phyloP scores from a whole-genome alignment of 1,284 basidiomycete genomes.

The Malassezia arunalokei region DNA sequence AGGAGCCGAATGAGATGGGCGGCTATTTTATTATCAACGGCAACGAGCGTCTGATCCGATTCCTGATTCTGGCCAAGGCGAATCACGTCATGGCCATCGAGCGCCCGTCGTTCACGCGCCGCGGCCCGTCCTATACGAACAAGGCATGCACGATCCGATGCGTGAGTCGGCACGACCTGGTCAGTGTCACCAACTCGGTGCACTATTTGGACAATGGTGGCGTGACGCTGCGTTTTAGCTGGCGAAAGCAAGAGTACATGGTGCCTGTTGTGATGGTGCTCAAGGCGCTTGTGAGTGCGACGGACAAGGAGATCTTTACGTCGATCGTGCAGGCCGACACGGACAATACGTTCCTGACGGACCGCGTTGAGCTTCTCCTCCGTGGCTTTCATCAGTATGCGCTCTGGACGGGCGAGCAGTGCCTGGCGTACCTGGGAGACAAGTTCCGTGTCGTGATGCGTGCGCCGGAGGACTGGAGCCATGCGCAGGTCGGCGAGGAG shows the following conservation, averaged over 20 bases:
- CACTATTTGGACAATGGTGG: slow-evolving; percentile 95
- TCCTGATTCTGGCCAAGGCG: slow-evolving; percentile 77
- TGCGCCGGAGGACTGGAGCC: slow-evolving; percentile 84
- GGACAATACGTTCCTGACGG: slow-evolving; percentile 91
- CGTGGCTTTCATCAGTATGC: slow-evolving; percentile 75
- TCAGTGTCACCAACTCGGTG: slow-evolving; percentile 67
- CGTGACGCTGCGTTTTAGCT: slow-evolving; percentile 87
- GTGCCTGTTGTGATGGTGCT: slow-evolving; percentile 93
- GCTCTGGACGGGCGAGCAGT: slow-evolving; percentile 79
- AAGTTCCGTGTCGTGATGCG: slow-evolving; percentile 89
- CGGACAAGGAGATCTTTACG: slow-evolving; percentile 94
- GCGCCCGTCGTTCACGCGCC: slow-evolving; percentile 74
- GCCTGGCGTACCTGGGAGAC: slow-evolving; percentile 89
- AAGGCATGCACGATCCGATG: slow-evolving; percentile 92
- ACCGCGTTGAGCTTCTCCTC: slow-evolving; percentile 93
- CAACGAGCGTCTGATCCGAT: slow-evolving; percentile 95
- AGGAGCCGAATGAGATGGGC: slow-evolving; percentile 96
- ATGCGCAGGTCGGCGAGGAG: slow-evolving; percentile 69
- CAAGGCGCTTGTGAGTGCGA: slow-evolving; percentile 79
- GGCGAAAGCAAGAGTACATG: slow-evolving; percentile 97
- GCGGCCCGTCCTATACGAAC: slow-evolving; percentile 86
- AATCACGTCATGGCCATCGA: slow-evolving; percentile 79
- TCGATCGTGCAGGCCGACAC: slow-evolving; percentile 96
- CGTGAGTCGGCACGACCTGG: slow-evolving; percentile 52
- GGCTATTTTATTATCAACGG: slow-evolving; percentile 99